A percentile compares a stretch with the other conserved stretches of the same genome.
Conservation (phyloP, 306 rosid genomes). For the Parietaria judaica region DNA sequence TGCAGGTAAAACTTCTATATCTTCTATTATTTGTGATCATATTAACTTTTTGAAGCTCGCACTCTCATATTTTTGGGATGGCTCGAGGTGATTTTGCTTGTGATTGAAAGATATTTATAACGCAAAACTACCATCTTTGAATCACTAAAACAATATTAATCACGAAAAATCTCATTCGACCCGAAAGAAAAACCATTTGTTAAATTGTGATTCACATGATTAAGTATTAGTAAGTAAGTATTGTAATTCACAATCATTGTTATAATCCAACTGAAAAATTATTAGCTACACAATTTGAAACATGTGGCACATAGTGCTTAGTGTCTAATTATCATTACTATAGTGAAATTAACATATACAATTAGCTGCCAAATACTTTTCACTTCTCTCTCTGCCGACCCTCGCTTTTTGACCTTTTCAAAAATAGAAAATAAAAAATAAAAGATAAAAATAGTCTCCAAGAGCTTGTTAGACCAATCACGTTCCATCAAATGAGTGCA, state of each 20-base stretch:
- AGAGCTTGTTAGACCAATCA: slow-evolving; percentile 32
- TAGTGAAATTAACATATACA: not conserved
- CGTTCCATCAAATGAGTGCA: slow-evolving; percentile 32
- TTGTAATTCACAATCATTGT: slow-evolving; percentile 3
- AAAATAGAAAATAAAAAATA: not conserved
- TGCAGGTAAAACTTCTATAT: no score
- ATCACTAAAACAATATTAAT: no score
- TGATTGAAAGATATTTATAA: no score
- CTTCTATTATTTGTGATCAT: no score
- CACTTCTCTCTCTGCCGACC: slow-evolving; percentile 15
- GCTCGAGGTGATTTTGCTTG: no score
- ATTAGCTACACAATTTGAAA: not conserved
- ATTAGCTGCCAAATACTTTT: not conserved
- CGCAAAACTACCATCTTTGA: no score
- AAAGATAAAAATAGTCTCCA: slow-evolving; percentile 17
- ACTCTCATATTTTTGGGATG: no score
- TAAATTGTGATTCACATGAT: no score
- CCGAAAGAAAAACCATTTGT: not conserved
- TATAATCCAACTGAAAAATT: slow-evolving; percentile 8
- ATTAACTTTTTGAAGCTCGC: no score
- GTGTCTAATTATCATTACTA: not conserved
- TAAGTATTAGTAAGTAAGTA: not conserved
- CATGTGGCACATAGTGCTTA: not conserved
- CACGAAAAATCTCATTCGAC: not conserved
- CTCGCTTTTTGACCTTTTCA: not conserved